Percentiles rank a stretch among this genome's conserved stretches.
Conservation (phyloP, 2,329 filamentous ascomycete genomes). For the Diaporthe sp. region DNA sequence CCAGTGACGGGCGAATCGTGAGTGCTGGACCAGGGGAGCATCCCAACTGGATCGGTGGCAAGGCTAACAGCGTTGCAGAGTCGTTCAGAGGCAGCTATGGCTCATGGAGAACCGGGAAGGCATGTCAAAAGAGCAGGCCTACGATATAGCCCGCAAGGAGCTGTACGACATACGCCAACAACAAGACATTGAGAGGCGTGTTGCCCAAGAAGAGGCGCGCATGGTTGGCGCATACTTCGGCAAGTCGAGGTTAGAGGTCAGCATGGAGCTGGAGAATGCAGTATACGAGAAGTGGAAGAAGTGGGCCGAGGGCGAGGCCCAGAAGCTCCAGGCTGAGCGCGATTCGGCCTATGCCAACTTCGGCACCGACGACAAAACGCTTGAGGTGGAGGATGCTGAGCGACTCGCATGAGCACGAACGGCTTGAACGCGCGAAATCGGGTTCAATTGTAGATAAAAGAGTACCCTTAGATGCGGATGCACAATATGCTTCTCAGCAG, state of each 20-base stretch:
- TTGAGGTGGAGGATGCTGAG: slow-evolving; percentile 39
- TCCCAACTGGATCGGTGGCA: neutral
- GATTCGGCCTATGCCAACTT: slow-evolving; percentile 60
- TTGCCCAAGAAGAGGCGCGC: slow-evolving; percentile 89
- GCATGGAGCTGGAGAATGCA: slow-evolving; percentile 85
- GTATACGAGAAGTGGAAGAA: slow-evolving; percentile 87
- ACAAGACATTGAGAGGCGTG: slow-evolving; percentile 84
- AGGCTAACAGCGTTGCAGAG: slow-evolving; percentile 65
- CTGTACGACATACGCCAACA: slow-evolving; percentile 89
- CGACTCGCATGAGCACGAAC: slow-evolving; percentile 20
- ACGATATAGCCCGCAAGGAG: slow-evolving; percentile 89
- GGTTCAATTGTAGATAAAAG: slow-evolving; percentile 2
- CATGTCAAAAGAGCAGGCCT: slow-evolving; percentile 77
- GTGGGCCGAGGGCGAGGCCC: slow-evolving; percentile 74
- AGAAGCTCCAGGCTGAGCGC: slow-evolving; percentile 56
- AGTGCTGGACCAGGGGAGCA: slow-evolving; percentile 44
- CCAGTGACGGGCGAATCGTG: slow-evolving; percentile 88
- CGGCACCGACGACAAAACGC: slow-evolving; percentile 52
- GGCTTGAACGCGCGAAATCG: neutral
- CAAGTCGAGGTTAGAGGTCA: slow-evolving; percentile 79
- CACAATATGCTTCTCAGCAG: neutral
- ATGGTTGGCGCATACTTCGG: slow-evolving; percentile 92
- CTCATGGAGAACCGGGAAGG: slow-evolving; percentile 75
- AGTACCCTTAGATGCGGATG: neutral
- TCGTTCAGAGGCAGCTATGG: slow-evolving; percentile 92